Base-by-base conservation (phyloP, 805 yeast genomes). In the Wickerhamomyces xylosicus region DNA sequence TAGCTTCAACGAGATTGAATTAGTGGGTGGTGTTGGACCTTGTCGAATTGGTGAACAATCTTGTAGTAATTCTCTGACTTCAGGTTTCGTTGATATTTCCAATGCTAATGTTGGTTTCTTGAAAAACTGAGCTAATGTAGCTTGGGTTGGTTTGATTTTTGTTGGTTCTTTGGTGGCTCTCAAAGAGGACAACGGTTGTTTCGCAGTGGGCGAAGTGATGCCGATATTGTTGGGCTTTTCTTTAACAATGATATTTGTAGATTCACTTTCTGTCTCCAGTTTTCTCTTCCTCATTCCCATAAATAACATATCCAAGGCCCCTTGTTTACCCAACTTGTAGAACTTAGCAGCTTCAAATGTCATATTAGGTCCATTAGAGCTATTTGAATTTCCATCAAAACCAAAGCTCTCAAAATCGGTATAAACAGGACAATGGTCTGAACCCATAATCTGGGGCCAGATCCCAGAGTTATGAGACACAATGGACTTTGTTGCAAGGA, bases 381-480 rank as follows among this genome's bases (percentile, higher is more conserved):
- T 20, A 9, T 16, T 16, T 15, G 37, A 33, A 15, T 19, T 32
- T 3, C n/a, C 37, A 5, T 37, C 34, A 18, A 46, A 29, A 0
- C 32, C 31, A 2, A 36, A 35, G 7, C 56, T 39, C 31, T 63
- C 61, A 34, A 87, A 52, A 55, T 86, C 97, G 1, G 86, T 69
- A 52, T 57, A 86, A 0, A 86, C 74, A 0, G 98, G 98, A 57
- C 97, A 90, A 59, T 90, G 98, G 56, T 90, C 98, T 0, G 96
- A 85, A 0, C 98, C 98, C 55, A 72, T 63, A 1, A 89, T 50
- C 34, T 67, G 67, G 0, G 86, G 79, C 71, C 83, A 70, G n/a
- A 84, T 83, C 33, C 57, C 58, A 1, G 76, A 69, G 34, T 66
- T 57, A 3, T 52, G 44, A 2, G 71, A 53, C 8, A 39, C 31